Evolutionary conservation across 2,329 filamentous ascomycete genomes (phyloP).

Genomic region (Colletotrichum liriopes): DNA sequence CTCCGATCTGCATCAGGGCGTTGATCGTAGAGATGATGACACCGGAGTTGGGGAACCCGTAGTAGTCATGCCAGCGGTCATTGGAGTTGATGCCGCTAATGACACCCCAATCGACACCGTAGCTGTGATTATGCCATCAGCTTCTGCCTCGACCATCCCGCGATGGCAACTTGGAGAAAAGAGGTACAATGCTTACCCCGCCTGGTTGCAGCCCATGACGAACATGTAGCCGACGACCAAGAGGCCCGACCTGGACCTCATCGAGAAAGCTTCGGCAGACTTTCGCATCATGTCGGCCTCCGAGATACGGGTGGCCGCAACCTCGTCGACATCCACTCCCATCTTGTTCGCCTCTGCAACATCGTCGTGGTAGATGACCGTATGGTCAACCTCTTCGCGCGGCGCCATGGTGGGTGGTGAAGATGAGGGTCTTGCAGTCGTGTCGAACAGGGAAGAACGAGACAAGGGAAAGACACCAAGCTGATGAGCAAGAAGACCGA

Average conservation of each 20-base stretch:
- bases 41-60: slow-evolving; percentile 58
- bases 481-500: slow-evolving; percentile 30
- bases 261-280: slow-evolving; percentile 57
- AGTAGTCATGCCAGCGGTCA: slow-evolving; percentile 59
- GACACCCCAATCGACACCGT: slow-evolving; percentile 65
- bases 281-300: slow-evolving; percentile 62
- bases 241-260: slow-evolving; percentile 59
- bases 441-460: neutral
- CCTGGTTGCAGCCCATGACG: slow-evolving; percentile 63
- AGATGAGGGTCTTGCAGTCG: neutral
- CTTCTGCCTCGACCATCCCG: no score
- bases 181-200: slow-evolving; percentile 47
- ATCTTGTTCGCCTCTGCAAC: slow-evolving; percentile 51
- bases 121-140: slow-evolving; percentile 43
- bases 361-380: slow-evolving; percentile 47
- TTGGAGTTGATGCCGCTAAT: slow-evolving; percentile 63
- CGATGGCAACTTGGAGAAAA: neutral
- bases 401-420: slow-evolving; percentile 37
- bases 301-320: slow-evolving; percentile 60
- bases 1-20: slow-evolving; percentile 64
- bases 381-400: slow-evolving; percentile 38
- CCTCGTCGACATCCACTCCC: slow-evolving; percentile 59
- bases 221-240: slow-evolving; percentile 60
- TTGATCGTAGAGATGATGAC: slow-evolving; percentile 60
- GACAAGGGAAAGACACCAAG: neutral